phyloP scores from a whole-genome alignment of 176 grass and related monocot species.

The Phoenix dactylifera region DNA sequence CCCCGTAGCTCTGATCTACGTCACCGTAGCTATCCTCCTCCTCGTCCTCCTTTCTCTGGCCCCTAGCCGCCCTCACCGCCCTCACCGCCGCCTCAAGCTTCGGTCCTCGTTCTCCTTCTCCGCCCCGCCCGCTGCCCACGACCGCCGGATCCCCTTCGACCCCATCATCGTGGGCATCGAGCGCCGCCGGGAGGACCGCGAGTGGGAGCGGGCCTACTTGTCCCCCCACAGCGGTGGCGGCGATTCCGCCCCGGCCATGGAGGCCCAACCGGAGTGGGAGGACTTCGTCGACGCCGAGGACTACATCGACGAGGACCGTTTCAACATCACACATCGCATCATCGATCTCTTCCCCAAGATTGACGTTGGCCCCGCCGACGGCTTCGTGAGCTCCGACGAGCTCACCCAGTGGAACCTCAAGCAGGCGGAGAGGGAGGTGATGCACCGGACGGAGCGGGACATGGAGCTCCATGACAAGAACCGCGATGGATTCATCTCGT shows the following conservation, averaged over 20 bases:
- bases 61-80: conserved; percentile 23
- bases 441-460: conserved; percentile 65
- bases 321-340: conserved; percentile 75
- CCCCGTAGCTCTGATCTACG: background rate
- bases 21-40: conserved; percentile 10
- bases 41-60: conserved; percentile 42
- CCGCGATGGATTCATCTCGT: conserved; percentile 58
- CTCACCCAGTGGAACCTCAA: conserved; percentile 69
- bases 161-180: conserved; percentile 68
- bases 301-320: conserved; percentile 52
- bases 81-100: conserved; percentile 75
- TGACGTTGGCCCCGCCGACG: conserved; percentile 65
- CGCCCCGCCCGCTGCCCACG: background rate
- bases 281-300: conserved; percentile 41
- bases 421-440: conserved; percentile 42
- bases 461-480: conserved; percentile 86
- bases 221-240: conserved; percentile 11
- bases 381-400: conserved; percentile 47
- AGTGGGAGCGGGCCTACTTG: conserved; percentile 61
- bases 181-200: conserved; percentile 67
- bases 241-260: conserved; percentile 68
- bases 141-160: conserved; percentile 60
- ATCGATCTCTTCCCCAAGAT: conserved; percentile 73
- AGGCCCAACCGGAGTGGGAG: conserved; percentile 59
- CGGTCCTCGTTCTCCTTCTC: conserved; percentile 27